A percentile compares a stretch with the other conserved stretches of the same genome.
Evolutionary conservation across 2,329 filamentous ascomycete species (phyloP).

Genomic region (Trichoderma atroviride): DNA sequence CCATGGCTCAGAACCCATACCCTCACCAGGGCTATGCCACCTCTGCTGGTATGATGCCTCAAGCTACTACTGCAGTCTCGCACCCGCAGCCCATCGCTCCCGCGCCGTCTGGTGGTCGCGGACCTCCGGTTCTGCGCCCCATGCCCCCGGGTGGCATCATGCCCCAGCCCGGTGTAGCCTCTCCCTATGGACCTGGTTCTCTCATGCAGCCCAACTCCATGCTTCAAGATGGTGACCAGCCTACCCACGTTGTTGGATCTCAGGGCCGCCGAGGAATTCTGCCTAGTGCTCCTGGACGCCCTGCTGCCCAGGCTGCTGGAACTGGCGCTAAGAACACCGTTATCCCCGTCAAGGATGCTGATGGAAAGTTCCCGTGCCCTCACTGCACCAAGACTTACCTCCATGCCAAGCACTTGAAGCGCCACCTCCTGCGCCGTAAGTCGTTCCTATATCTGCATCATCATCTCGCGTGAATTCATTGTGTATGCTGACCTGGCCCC

Average conservation of each 20-base stretch:
- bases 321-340: slow-evolving; percentile 75
- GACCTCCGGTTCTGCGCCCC: slow-evolving; percentile 65
- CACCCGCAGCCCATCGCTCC: slow-evolving; percentile 78
- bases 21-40: slow-evolving; percentile 59
- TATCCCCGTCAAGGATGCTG: slow-evolving; percentile 91
- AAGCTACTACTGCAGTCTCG: slow-evolving; percentile 65
- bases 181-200: slow-evolving; percentile 62
- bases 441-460: slow-evolving; percentile 36
- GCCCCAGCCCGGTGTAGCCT: slow-evolving; percentile 58
- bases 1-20: slow-evolving; percentile 60
- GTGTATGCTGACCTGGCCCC: background rate
- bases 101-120: slow-evolving; percentile 61
- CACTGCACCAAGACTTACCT: slow-evolving; percentile 98
- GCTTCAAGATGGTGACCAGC: slow-evolving; percentile 62
- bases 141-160: slow-evolving; percentile 70
- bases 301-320: slow-evolving; percentile 72
- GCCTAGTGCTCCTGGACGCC: slow-evolving; percentile 84
- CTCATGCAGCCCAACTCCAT: slow-evolving; percentile 61
- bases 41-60: slow-evolving; percentile 65
- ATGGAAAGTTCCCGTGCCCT: slow-evolving; percentile 97
- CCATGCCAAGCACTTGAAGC: slow-evolving; percentile 95
- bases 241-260: slow-evolving; percentile 91
- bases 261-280: slow-evolving; percentile 90
- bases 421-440: slow-evolving; percentile 94
- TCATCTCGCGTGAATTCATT: slow-evolving; percentile 26